Conservation (phyloP, 2,329 filamentous ascomycete species). For the Orbilia oligospora region DNA sequence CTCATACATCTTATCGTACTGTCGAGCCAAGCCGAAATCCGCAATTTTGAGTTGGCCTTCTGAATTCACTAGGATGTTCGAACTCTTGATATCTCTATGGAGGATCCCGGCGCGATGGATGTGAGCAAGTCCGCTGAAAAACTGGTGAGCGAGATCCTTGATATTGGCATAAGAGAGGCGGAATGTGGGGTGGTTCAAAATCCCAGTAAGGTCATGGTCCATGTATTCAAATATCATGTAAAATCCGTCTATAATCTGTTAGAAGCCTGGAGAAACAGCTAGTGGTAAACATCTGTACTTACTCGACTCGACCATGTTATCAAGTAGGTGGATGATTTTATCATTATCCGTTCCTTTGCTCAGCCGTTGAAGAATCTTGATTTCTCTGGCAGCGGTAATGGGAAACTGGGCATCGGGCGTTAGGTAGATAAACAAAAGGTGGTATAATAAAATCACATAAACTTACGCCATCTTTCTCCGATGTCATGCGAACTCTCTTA, state of each 20-base stretch:
- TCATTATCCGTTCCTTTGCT: conserved; percentile 72
- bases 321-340: conserved; percentile 85
- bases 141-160: conserved; percentile 91
- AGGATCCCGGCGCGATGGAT: conserved; percentile 93
- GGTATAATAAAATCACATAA: not conserved
- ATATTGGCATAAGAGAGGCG: conserved; percentile 86
- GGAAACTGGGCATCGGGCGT: conserved; percentile 73
- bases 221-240: conserved; percentile 99
- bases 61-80: conserved; percentile 94
- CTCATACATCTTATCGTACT: conserved; percentile 80
- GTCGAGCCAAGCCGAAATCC: conserved; percentile 95
- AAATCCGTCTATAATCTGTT: conserved; percentile 76
- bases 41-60: conserved; percentile 91
- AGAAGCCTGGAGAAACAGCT: conserved; percentile 9
- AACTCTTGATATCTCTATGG: conserved; percentile 97
- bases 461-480: conserved; percentile 80
- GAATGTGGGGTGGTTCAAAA: conserved; percentile 95
- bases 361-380: conserved; percentile 90
- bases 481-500: conserved; percentile 94
- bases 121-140: conserved; percentile 95
- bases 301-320: conserved; percentile 96
- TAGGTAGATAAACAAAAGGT: conserved; percentile 62
- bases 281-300: conserved; percentile 1
- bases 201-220: conserved; percentile 92
- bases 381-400: conserved; percentile 89